Conservation (phyloP, 345 rosid genomes). For the Chamaenerion angustifolium region DNA sequence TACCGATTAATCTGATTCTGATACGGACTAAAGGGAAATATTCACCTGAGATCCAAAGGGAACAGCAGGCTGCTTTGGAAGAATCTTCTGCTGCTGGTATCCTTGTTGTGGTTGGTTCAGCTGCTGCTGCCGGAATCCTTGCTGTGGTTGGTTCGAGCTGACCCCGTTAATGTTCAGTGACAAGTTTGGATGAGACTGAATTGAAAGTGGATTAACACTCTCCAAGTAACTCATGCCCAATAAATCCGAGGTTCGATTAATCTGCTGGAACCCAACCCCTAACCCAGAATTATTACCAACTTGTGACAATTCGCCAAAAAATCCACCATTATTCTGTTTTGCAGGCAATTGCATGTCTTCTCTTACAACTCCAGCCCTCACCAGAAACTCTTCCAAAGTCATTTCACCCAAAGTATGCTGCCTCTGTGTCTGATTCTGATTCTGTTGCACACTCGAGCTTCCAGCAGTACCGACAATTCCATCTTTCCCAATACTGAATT, state of each 20-base stretch:
- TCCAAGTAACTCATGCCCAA: conserved; percentile 24
- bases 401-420: conserved; percentile 89
- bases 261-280: conserved; percentile 41
- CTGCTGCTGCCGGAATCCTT: no score
- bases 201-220: conserved; percentile 4
- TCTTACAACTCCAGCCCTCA: conserved; percentile 75
- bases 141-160: no score
- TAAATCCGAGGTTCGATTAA: conserved; percentile 15
- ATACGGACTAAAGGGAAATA: no score
- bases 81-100: no score
- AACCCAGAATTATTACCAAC: conserved; percentile 9
- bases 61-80: no score
- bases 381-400: conserved; percentile 87
- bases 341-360: conserved; percentile 38
- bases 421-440: conserved; percentile 15
- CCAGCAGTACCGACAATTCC: conserved; percentile 12
- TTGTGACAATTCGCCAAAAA: no score
- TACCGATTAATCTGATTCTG: no score
- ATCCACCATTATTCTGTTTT: conserved; percentile 22
- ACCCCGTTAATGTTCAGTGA: no score
- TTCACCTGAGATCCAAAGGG: conserved; percentile 9
- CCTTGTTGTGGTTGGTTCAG: no score
- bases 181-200: no score
- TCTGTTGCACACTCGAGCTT: conserved; percentile 2
- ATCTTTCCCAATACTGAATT: conserved; percentile 9